phyloP scores from a whole-genome alignment of 495 filamentous ascomycete species.

The Penicillium maclennaniae region DNA sequence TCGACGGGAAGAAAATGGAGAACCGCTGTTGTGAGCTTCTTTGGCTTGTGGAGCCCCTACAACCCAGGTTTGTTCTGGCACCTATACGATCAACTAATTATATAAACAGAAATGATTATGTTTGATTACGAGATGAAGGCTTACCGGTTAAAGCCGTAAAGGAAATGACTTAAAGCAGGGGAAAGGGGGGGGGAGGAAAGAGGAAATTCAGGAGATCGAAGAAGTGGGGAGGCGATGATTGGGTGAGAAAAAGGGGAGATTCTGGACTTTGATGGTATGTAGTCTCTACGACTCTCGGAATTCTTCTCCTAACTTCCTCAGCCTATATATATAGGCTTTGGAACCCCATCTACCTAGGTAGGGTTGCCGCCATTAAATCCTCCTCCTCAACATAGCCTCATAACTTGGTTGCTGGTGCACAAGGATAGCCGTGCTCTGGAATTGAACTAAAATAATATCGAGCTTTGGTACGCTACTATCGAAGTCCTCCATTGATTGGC shows the following conservation, averaged over 20 bases:
- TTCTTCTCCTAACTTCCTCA: too few relatives aligned
- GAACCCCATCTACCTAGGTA: too few relatives aligned
- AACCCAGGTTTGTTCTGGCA: not conserved
- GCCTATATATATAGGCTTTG: too few relatives aligned
- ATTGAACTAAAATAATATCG: slow-evolving; percentile 11
- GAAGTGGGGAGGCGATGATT: slow-evolving; percentile 3
- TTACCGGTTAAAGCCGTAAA: not conserved
- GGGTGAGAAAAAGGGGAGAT: slow-evolving; percentile 3
- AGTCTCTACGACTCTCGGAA: not conserved
- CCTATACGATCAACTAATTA: not conserved
- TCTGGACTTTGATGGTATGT: not conserved
- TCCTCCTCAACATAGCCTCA: not conserved
- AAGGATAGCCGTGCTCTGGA: not conserved
- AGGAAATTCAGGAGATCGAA: slow-evolving; percentile 15
- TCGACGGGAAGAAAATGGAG: not conserved
- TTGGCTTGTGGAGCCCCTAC: slow-evolving; percentile 1
- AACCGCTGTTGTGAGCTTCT: slow-evolving; percentile 6
- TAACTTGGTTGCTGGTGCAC: not conserved
- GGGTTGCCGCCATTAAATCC: not conserved
- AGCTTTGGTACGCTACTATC: slow-evolving; percentile 21
- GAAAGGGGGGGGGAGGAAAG: not conserved
- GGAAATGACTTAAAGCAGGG: not conserved
- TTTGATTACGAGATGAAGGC: not conserved
- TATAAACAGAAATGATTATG: not conserved
- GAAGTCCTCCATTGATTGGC: slow-evolving; percentile 12